Base-by-base conservation (phyloP, 2,329 filamentous ascomycete genomes). In the Xenosphaeropsis pyriputrescens region DNA sequence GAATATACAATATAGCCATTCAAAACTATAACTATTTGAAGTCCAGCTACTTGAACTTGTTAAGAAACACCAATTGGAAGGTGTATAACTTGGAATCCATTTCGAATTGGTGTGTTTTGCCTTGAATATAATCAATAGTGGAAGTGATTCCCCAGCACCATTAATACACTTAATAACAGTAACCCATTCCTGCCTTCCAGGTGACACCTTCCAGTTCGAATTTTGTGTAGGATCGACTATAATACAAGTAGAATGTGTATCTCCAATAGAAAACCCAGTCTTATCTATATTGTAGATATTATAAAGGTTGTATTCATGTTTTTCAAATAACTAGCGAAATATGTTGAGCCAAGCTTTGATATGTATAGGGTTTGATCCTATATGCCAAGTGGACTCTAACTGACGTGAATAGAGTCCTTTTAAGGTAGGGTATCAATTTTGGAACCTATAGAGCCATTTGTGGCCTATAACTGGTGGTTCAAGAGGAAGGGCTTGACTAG, bases 251-350 rank as follows among this genome's bases (percentile, higher is more conserved):
- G 13, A 22, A 19, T 34, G 18, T n/a, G 37, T 34, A 13, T 14
- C 22, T 34, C 30, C 31, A 9, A 38, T 29, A 22, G n/a, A 16
- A 34, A 34, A 38, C 13, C 36, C 30, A 2, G 30, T 34, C 36
- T 34, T 18, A 38, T 38, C 30, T 16, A 38, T 38, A 34, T 38
- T 38, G 32, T 38, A 35, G 7, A 26, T 22, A 18, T 38, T 29
- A 9, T 34, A 7, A n/a, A 38, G 30, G 18, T 34, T 18, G 13
- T 34, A 16, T 19, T 34, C 22, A 16, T 29, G 15, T 29, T 38
- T 22, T 17, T 37, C 22, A 37, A 36, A 36, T 17, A 7, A 19
- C 6, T 17, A n/a, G 34, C 19, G 6, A 36, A 19, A 19, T 8
- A 19, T 19, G 8, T 19, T 8, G 8, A 36, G 15, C 34, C 19